Evolutionary conservation across 148 eudicot genomes (phyloP), one percentile per base, ranked within the genome.

Genomic region (Rhododendron ovatum): DNA sequence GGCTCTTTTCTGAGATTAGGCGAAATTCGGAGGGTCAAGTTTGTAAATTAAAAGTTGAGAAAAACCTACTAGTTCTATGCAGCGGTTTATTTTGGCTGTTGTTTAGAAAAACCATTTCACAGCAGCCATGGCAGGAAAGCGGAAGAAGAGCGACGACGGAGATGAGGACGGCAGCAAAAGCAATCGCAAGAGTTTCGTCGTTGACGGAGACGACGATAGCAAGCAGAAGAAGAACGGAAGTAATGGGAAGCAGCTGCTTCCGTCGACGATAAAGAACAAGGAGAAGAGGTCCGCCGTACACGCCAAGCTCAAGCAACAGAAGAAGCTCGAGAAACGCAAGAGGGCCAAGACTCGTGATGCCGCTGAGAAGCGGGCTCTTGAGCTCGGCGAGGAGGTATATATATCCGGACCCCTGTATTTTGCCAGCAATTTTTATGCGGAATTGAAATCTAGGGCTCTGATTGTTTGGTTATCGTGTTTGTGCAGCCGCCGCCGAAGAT

Each of bases 371-470:
- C 84, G 87, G 80, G 99, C 99, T 18, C 89, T 95, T 39, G 99
- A 96, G 88, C 99, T 96, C 78, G 99, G 99, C 35, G 98, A 96
- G 81, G 99, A 94, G 96, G 96, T 95, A 18, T 41, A 5, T 14
- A n/a, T 30, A 14, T 3, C 45, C 35, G 14, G 2, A 18, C 35
- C 82, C 11, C 39, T 55, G 24, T 15, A 47, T 17, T 4, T 11
- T 76, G 82, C 30, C 0, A 35, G 50, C 2, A n/a, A 14, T 55
- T 76, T 35, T 50, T 69, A 7, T 37, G 7, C 13, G 33, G 78
- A 17, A 8, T 51, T 73, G 81, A 17, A 80, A 22, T 13, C 26
- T 10, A 41, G 51, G 48, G 33, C 33, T n/a, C 17, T 47, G 17
- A 26, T 35, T 26, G 12, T 28, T 81, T 48, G 24, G 9, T 3